phyloP scores from a whole-genome alignment of 2,329 filamentous ascomycete species.

The Cladophialophora bantiana region DNA sequence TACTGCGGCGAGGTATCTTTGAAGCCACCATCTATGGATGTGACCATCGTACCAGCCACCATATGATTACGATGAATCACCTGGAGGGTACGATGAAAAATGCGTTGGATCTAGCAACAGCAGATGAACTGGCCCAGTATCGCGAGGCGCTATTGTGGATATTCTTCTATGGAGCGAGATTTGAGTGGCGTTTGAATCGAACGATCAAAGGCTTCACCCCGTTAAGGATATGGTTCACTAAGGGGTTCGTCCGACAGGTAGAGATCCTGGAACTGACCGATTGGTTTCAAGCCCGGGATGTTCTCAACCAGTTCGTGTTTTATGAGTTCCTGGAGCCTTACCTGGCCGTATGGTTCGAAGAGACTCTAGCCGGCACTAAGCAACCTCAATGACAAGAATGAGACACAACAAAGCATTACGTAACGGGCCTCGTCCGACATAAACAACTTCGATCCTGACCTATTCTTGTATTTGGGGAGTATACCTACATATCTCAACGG shows the following conservation, averaged over 20 bases:
- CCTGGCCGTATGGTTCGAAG: constrained; percentile 20
- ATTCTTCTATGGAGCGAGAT: constrained; percentile 27
- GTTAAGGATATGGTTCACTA: constrained; percentile 14
- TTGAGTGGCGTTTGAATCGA: constrained; percentile 20
- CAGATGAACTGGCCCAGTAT: constrained; percentile 7
- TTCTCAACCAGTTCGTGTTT: constrained; percentile 17
- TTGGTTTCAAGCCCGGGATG: constrained; percentile 16
- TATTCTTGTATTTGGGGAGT: background rate
- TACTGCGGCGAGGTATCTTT: constrained; percentile 21
- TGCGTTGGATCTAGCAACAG: constrained; percentile 1
- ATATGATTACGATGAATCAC: constrained; percentile 20
- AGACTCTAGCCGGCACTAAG: constrained; percentile 5
- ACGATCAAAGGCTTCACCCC: constrained; percentile 2
- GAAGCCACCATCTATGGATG: constrained; percentile 26
- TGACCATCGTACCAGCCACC: constrained; percentile 24
- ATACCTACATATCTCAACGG: background rate
- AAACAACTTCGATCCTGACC: background rate
- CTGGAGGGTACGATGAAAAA: constrained; percentile 19
- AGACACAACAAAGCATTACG: background rate
- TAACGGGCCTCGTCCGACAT: background rate
- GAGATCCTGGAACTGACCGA: constrained; percentile 11
- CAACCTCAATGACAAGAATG: background rate
- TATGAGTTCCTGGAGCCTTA: constrained; percentile 25
- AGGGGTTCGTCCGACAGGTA: constrained; percentile 19
- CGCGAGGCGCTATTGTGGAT: constrained; percentile 21